Conservation (phyloP, 2,329 filamentous ascomycete genomes). For the Neopestalotiopsis sp. region DNA sequence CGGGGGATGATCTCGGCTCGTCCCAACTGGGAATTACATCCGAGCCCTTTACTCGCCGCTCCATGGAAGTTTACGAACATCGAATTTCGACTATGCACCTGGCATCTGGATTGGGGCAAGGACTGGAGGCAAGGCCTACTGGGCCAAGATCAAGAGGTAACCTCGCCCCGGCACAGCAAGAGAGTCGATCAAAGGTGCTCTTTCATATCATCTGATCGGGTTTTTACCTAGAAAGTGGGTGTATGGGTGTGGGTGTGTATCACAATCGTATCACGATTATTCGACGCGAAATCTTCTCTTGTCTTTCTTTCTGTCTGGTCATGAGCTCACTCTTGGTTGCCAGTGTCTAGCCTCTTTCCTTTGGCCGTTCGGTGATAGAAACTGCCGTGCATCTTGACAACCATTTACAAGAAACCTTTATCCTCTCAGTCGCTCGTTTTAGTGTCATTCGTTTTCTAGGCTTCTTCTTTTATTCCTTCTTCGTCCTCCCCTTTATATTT, state of each 20-base stretch:
- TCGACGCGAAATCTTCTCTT: background rate
- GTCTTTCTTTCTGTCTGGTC: background rate
- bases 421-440: background rate
- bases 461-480: background rate
- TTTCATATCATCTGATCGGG: background rate
- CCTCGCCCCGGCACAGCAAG: background rate
- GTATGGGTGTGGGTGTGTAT: background rate
- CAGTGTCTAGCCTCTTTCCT: background rate
- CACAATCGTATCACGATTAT: slow-evolving; percentile 3
- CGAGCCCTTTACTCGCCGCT: background rate
- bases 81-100: slow-evolving; percentile 18
- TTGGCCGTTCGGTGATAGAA: background rate
- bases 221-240: background rate
- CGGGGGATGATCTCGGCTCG: slow-evolving; percentile 29
- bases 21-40: slow-evolving; percentile 35
- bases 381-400: background rate
- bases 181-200: background rate
- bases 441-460: background rate
- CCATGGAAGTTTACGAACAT: background rate
- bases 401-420: background rate
- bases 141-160: background rate
- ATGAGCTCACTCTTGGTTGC: background rate
- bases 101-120: background rate
- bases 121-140: background rate
- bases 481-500: no score